phyloP scores from a whole-genome alignment of 2,329 filamentous ascomycete genomes.

The Alternaria arbusti region DNA sequence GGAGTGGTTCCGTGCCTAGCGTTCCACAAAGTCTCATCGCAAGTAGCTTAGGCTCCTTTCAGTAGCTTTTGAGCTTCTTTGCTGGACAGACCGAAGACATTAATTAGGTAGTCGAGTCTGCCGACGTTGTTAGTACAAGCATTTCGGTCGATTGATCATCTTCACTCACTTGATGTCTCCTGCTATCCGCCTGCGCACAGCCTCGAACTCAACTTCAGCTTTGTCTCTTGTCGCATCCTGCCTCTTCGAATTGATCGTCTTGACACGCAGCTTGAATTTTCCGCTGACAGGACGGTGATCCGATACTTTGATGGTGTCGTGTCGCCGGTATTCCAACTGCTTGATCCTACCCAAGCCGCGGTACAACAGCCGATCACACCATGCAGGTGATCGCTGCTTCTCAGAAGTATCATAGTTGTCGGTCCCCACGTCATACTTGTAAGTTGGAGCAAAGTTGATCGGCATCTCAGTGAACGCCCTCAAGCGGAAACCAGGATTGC shows the following conservation, averaged over 20 bases:
- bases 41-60: constrained; percentile 23
- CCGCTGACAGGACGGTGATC: constrained; percentile 94
- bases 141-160: neutral
- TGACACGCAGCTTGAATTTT: constrained; percentile 80
- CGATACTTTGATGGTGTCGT: constrained; percentile 82
- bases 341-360: constrained; percentile 80
- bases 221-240: constrained; percentile 72
- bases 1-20: neutral
- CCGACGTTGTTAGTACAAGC: constrained; percentile 3
- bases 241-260: constrained; percentile 74
- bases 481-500: constrained; percentile 87
- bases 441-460: constrained; percentile 92
- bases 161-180: constrained; percentile 76
- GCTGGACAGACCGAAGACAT: constrained; percentile 63
- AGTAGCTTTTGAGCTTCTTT: constrained; percentile 60
- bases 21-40: neutral
- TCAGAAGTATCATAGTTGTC: constrained; percentile 94
- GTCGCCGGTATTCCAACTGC: constrained; percentile 85
- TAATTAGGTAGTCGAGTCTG: constrained; percentile 69
- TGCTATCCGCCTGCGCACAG: constrained; percentile 71
- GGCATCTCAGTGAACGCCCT: constrained; percentile 88
- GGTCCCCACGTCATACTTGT: constrained; percentile 97
- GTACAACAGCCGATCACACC: constrained; percentile 95
- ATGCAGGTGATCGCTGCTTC: constrained; percentile 91
- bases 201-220: constrained; percentile 76